Evolutionary conservation across 805 yeast species (phyloP).

Genomic region (Clavispora carvajalis): DNA sequence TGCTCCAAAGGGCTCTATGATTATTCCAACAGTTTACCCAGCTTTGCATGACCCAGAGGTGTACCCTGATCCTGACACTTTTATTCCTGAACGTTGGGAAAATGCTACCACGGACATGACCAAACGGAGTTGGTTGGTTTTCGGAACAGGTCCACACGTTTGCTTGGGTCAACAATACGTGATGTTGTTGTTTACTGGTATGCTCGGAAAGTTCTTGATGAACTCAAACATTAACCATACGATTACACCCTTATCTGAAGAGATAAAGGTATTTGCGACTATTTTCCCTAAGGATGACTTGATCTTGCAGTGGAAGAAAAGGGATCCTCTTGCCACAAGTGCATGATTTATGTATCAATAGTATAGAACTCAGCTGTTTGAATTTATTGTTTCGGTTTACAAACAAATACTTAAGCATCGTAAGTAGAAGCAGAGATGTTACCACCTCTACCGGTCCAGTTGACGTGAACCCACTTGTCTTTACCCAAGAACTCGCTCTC

Average conservation of each 20-base stretch:
- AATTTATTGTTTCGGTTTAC: not conserved
- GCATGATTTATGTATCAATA: not conserved
- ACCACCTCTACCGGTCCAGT: slow-evolving; percentile 99
- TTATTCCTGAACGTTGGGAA: slow-evolving; percentile 95
- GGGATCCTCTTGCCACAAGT: slow-evolving; percentile 45
- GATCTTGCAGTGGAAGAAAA: slow-evolving; percentile 62
- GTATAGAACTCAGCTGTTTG: not conserved
- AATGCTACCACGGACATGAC: slow-evolving; percentile 72
- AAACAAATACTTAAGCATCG: slow-evolving; percentile 56
- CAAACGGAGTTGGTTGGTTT: slow-evolving; percentile 90
- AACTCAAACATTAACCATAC: slow-evolving; percentile 75
- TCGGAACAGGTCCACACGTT: slow-evolving; percentile 95
- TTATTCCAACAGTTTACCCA: slow-evolving; percentile 93
- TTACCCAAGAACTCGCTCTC: slow-evolving; percentile 74
- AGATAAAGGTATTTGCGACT: slow-evolving; percentile 94
- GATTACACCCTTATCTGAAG: slow-evolving; percentile 80
- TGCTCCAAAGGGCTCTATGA: slow-evolving; percentile 96
- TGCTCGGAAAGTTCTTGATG: slow-evolving; percentile 88
- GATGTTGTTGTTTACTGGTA: slow-evolving; percentile 78
- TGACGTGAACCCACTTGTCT: slow-evolving; percentile 83
- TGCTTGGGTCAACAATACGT: slow-evolving; percentile 95
- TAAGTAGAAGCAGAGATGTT: slow-evolving; percentile 93
- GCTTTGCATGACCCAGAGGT: slow-evolving; percentile 97
- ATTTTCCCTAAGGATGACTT: slow-evolving; percentile 97
- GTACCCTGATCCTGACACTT: slow-evolving; percentile 89